Conservation (phyloP, 345 rosid species). For the Eucalyptus fibrosa region DNA sequence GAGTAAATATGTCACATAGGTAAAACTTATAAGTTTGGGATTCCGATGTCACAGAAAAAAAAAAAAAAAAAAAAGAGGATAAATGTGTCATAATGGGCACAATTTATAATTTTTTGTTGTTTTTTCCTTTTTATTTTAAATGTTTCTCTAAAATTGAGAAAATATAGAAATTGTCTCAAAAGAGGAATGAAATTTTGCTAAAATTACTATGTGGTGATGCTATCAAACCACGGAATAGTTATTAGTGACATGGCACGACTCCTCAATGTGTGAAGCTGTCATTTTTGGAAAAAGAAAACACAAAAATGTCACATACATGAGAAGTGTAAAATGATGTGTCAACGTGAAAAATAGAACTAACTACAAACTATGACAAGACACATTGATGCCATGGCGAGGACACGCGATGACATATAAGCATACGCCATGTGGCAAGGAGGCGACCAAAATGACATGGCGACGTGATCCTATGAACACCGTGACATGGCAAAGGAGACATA, state of each 20-base stretch:
- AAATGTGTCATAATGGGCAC: fast-evolving
- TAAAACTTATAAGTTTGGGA: too few species aligned
- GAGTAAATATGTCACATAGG: too few species aligned
- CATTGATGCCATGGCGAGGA: neutral
- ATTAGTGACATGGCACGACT: neutral
- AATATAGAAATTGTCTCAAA: neutral
- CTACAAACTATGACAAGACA: neutral
- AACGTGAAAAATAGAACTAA: neutral
- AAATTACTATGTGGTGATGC: neutral
- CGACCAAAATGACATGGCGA: neutral
- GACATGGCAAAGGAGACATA: neutral
- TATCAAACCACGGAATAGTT: neutral
- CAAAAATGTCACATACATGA: neutral
- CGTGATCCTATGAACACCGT: neutral
- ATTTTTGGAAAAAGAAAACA: neutral
- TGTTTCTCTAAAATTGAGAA: neutral
- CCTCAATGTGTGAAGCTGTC: neutral
- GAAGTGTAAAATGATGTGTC: neutral
- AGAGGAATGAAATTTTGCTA: neutral
- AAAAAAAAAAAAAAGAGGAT: too few species aligned
- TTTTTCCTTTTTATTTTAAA: too few species aligned
- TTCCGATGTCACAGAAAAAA: fast-evolving
- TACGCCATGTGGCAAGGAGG: neutral
- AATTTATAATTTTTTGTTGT: too few species aligned
- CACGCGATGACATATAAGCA: neutral